Conservation (phyloP, 495 filamentous ascomycete genomes). For the Elaphomyces granulatus region DNA sequence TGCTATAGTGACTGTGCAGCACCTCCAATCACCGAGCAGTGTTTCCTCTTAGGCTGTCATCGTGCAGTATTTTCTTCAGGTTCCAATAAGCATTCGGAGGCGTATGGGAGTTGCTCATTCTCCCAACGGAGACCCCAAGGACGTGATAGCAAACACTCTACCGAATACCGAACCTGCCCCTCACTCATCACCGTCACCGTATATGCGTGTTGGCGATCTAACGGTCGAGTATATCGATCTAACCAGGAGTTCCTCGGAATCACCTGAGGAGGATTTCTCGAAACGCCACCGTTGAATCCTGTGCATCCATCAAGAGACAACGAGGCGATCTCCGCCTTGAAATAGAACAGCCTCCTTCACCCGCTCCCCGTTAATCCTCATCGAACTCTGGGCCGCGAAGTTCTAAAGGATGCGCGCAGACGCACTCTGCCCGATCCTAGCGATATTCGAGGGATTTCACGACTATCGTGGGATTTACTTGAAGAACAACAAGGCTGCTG, state of each 20-base stretch:
- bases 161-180: too few relatives aligned
- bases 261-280: constrained; percentile 13
- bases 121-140: too few relatives aligned
- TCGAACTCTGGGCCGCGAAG: neutral
- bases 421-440: constrained; percentile 11
- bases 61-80: too few relatives aligned
- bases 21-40: too few relatives aligned
- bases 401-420: too few relatives aligned
- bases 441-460: constrained; percentile 14
- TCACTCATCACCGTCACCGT: neutral
- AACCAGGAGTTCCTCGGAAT: constrained; percentile 13
- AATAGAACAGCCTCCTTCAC: too few relatives aligned
- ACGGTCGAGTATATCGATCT: constrained; percentile 18
- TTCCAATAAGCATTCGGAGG: too few relatives aligned
- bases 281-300: constrained; percentile 20
- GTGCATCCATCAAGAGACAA: constrained; percentile 1
- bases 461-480: constrained; percentile 10
- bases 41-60: too few relatives aligned
- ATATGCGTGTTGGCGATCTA: neutral
- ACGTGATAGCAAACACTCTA: too few relatives aligned
- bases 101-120: too few relatives aligned
- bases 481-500: constrained; percentile 20
- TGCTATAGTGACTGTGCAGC: too few relatives aligned
- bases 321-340: neutral
- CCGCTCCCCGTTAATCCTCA: too few relatives aligned